Percentiles rank a stretch among this genome's conserved stretches.
Conservation (phyloP, 2,329 filamentous ascomycete genomes). For the Claviceps sp. region DNA sequence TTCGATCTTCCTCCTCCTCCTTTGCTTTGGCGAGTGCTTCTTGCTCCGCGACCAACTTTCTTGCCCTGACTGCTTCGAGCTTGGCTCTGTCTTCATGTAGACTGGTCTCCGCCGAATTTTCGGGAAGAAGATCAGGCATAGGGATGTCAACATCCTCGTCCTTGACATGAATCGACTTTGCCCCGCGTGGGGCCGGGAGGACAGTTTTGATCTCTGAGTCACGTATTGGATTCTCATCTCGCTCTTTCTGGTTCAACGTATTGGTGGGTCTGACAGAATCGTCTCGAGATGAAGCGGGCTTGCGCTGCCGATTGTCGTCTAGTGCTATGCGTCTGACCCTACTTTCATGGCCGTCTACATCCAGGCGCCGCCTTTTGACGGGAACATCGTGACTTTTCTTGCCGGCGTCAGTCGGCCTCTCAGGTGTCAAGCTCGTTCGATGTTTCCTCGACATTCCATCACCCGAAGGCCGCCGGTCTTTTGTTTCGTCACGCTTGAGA, state of each 20-base stretch:
- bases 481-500: conserved; percentile 47
- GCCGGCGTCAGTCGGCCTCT: conserved; percentile 34
- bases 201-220: conserved; percentile 24
- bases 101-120: conserved; percentile 14
- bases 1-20: conserved; percentile 16
- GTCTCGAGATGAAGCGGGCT: conserved; percentile 29
- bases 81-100: conserved; percentile 3
- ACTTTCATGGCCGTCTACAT: conserved; percentile 38
- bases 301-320: conserved; percentile 32
- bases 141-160: conserved; percentile 42
- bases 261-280: conserved; percentile 18
- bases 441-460: conserved; percentile 44
- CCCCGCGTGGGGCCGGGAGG: conserved; percentile 25
- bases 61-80: conserved; percentile 16
- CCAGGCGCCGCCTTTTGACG: conserved; percentile 43
- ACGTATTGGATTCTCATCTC: conserved; percentile 25
- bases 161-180: conserved; percentile 42
- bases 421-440: conserved; percentile 45
- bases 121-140: conserved; percentile 35
- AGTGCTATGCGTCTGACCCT: conserved; percentile 29
- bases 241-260: conserved; percentile 23
- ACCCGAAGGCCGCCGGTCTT: conserved; percentile 33
- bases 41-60: conserved; percentile 21
- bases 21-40: conserved; percentile 16
- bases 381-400: conserved; percentile 39